Conservation (phyloP, 345 rosid genomes). For the Citrus reticulata region DNA sequence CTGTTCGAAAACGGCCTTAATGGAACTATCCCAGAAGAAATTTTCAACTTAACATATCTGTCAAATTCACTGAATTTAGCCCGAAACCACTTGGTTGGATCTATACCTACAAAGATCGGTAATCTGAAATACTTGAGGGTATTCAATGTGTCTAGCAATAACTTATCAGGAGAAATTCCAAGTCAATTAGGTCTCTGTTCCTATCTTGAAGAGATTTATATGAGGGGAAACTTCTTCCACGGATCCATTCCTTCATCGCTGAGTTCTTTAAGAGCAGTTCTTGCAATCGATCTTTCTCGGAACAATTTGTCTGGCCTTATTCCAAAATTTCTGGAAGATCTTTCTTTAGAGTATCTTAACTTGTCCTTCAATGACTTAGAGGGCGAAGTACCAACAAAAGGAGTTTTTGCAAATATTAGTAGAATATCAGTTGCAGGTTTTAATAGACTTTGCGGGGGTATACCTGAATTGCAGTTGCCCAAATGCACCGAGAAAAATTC, state of each 20-base stretch:
- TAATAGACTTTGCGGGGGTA: too few species aligned
- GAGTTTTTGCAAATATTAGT: too few species aligned
- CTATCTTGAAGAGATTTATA: neutral
- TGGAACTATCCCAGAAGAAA: constrained; percentile 20
- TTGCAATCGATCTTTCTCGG: too few species aligned
- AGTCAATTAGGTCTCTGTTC: constrained; percentile 3
- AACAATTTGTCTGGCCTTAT: too few species aligned
- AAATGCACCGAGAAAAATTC: neutral
- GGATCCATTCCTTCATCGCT: constrained; percentile 7
- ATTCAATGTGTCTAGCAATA: neutral
- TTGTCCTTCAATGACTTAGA: too few species aligned
- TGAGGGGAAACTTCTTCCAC: neutral
- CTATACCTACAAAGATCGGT: neutral
- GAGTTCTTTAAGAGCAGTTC: neutral
- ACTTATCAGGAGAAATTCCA: neutral
- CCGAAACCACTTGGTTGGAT: constrained; percentile 15
- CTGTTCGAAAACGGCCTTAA: constrained; percentile 18
- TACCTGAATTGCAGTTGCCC: too few species aligned
- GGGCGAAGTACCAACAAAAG: too few species aligned
- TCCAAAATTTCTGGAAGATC: too few species aligned
- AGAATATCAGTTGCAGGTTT: too few species aligned
- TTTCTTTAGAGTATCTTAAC: too few species aligned
- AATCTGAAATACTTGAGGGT: neutral
- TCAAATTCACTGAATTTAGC: constrained; percentile 12
- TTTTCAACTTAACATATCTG: neutral